Evolutionary conservation across 2,329 filamentous ascomycete genomes (phyloP).

Genomic region (Plenodomus lindquistii): DNA sequence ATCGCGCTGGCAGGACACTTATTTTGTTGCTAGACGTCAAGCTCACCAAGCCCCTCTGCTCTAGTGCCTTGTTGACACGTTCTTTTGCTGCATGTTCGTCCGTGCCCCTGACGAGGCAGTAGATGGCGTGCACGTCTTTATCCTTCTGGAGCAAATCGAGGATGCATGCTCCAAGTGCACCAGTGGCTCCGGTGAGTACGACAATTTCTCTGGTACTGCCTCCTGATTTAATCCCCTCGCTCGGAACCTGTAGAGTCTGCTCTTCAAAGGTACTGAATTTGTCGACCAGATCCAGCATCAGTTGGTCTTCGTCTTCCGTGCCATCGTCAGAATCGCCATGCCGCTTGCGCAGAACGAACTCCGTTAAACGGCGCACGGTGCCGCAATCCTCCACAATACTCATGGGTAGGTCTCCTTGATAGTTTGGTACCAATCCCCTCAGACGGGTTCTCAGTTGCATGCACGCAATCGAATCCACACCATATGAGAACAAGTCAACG

Average conservation of each 20-base stretch:
- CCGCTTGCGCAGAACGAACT: constrained; percentile 46
- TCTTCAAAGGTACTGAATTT: constrained; percentile 52
- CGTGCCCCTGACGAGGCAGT: constrained; percentile 60
- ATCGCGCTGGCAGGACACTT: constrained; percentile 52
- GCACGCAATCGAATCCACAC: constrained; percentile 63
- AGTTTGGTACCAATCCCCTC: constrained; percentile 40
- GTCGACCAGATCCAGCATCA: constrained; percentile 54
- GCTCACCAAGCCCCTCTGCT: constrained; percentile 33
- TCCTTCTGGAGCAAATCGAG: constrained; percentile 50
- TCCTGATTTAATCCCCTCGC: constrained; percentile 4
- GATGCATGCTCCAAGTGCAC: constrained; percentile 57
- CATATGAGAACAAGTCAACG: constrained; percentile 60
- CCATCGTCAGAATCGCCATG: constrained; percentile 39
- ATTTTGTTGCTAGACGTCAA: constrained; percentile 44
- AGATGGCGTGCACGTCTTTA: constrained; percentile 50
- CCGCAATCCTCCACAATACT: constrained; percentile 65
- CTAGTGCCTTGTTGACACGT: constrained; percentile 40
- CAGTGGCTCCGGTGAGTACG: constrained; percentile 56
- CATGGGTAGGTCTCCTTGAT: constrained; percentile 51
- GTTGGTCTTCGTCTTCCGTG: constrained; percentile 42
- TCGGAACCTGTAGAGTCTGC: constrained; percentile 2
- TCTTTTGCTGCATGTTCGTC: constrained; percentile 33
- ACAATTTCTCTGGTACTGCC: constrained; percentile 15
- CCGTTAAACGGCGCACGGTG: constrained; percentile 51
- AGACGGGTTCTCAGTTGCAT: constrained; percentile 55